These are phyloP conservation scores for Byssochlamys sp. DNA, from an alignment of 2,329 filamentous ascomycete genomes.

Conservation along the genomic window DNA sequence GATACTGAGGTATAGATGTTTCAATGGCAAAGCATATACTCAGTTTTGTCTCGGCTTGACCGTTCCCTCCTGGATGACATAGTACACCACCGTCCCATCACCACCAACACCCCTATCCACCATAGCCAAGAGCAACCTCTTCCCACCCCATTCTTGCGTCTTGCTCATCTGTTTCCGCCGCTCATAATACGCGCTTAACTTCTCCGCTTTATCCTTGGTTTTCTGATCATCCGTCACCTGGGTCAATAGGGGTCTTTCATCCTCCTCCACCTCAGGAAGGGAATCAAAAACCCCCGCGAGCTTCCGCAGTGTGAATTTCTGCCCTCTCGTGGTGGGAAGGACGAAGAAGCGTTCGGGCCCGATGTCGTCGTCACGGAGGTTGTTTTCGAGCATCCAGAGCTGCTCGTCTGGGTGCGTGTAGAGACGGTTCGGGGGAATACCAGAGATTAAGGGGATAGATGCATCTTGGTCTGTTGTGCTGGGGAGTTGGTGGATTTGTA, in stretches of 20 bases:
- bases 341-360: constrained; percentile 49
- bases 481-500: constrained; percentile 38
- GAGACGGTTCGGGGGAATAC: constrained; percentile 50
- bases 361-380: constrained; percentile 38
- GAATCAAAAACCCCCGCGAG: constrained; percentile 51
- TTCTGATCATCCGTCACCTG: constrained; percentile 7
- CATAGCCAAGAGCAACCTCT: constrained; percentile 50
- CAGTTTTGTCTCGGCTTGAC: constrained; percentile 58
- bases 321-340: constrained; percentile 48
- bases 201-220: constrained; percentile 17
- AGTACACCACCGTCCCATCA: constrained; percentile 57
- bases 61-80: constrained; percentile 54
- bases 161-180: constrained; percentile 14
- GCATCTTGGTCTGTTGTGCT: constrained; percentile 1
- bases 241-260: constrained; percentile 3
- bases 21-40: constrained; percentile 8
- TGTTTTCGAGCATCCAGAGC: constrained; percentile 47
- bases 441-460: constrained; percentile 45
- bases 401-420: constrained; percentile 59
- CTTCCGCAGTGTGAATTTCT: constrained; percentile 49
- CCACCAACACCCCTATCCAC: constrained; percentile 40
- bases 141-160: constrained; percentile 37
- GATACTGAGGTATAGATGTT: neutral
- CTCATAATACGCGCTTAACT: constrained; percentile 23
- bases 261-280: constrained; percentile 22